Percentiles rank a stretch among this genome's conserved stretches.
Conservation (phyloP, 139 green algal genomes). For the Haematococcus lacustris region DNA sequence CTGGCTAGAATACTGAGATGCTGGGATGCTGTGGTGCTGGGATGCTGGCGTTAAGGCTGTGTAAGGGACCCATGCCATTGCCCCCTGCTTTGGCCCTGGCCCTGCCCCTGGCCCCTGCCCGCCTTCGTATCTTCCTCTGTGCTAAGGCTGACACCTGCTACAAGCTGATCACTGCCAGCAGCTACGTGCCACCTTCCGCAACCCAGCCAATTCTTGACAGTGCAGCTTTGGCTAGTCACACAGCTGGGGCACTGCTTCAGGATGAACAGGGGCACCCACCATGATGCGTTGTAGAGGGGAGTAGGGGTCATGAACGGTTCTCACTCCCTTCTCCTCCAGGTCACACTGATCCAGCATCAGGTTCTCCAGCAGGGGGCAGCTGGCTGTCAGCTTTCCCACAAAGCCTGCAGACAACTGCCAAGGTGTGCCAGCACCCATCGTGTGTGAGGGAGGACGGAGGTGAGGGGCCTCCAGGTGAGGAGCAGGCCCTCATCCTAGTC, state of each 20-base stretch:
- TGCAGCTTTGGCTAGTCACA: no score
- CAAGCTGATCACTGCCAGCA: not conserved
- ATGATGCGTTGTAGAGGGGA: not conserved
- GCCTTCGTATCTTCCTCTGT: not conserved
- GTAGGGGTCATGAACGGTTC: not conserved
- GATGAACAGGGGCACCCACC: not conserved
- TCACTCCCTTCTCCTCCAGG: not conserved
- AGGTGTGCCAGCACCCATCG: not conserved
- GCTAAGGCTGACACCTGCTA: no score
- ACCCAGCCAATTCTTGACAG: not conserved
- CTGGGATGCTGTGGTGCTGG: no score
- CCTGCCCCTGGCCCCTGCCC: not conserved
- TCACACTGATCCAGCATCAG: conserved; percentile 1
- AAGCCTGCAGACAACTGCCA: not conserved
- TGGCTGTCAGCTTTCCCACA: not conserved
- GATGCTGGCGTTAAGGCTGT: no score
- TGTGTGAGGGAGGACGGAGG: no score
- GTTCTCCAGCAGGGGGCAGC: not conserved
- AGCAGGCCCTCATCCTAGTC: no score
- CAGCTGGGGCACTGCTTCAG: not conserved
- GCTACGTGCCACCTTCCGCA: not conserved
- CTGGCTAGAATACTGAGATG: no score
- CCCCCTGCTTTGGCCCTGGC: no score
- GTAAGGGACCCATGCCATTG: no score
- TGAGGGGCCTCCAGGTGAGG: no score